A percentile compares a stretch with the other conserved stretches of the same genome.
Evolutionary conservation across 192 early-diverging fungal species (phyloP).

Genomic region (Anaeromyces robustus): DNA sequence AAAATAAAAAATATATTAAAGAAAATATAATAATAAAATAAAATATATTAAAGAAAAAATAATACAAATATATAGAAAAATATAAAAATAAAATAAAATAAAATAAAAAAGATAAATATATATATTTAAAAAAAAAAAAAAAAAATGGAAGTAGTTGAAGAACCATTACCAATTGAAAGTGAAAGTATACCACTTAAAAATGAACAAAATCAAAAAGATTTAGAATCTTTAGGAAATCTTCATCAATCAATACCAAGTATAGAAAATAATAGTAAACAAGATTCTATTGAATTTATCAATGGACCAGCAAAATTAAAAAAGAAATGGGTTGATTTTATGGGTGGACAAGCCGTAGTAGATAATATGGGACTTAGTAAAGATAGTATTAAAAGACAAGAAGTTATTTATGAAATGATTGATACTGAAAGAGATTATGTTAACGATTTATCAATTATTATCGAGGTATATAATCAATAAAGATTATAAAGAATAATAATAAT

Average conservation of each 20-base stretch:
- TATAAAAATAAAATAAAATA: too few species aligned
- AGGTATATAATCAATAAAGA: too few species aligned
- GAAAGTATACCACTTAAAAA: not conserved
- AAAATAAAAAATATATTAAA: too few species aligned
- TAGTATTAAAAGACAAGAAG: conserved; percentile 80
- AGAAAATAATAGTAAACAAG: not conserved
- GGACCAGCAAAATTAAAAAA: not conserved
- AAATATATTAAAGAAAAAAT: too few species aligned
- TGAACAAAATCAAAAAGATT: not conserved
- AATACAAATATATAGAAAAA: too few species aligned
- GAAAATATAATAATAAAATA: too few species aligned
- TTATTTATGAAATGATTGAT: conserved; percentile 80
- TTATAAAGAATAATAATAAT: too few species aligned
- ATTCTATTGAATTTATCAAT: not conserved
- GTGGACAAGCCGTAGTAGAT: not conserved
- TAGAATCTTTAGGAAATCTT: not conserved
- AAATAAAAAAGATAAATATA: too few species aligned
- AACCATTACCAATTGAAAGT: not conserved
- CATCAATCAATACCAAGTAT: not conserved
- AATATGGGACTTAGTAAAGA: conserved; percentile 11
- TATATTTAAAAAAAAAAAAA: too few species aligned
- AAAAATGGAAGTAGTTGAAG: too few species aligned
- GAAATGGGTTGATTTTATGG: not conserved
- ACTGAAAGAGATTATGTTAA: conserved; percentile 83
- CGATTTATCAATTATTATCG: conserved; percentile 69